Conservation (phyloP, 306 rosid genomes). For the Lathyrus oleraceus region DNA sequence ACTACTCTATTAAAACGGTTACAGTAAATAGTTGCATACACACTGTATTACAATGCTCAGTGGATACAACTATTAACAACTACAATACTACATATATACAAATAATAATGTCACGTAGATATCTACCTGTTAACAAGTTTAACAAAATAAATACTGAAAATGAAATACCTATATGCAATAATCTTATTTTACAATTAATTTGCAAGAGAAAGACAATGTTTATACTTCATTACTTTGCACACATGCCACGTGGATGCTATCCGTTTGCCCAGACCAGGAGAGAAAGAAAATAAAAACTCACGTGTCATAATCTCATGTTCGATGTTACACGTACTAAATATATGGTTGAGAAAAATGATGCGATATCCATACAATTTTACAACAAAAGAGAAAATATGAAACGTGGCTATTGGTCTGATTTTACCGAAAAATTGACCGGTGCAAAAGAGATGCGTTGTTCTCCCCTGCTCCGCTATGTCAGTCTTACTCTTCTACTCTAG, state of each 20-base stretch:
- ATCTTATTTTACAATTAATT: too few species aligned
- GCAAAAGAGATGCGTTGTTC: not conserved
- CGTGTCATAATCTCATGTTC: not conserved
- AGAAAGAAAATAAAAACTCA: not conserved
- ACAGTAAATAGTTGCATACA: too few species aligned
- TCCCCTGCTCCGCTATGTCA: not conserved
- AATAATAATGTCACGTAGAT: too few species aligned
- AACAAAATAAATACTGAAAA: too few species aligned
- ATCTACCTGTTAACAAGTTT: too few species aligned
- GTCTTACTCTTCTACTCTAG: not conserved
- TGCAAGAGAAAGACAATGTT: too few species aligned
- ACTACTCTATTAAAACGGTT: too few species aligned
- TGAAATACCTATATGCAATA: too few species aligned
- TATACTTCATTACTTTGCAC: not conserved
- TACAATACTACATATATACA: too few species aligned
- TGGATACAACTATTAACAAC: too few species aligned
- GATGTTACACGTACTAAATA: not conserved
- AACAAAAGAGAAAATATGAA: not conserved
- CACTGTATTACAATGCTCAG: too few species aligned
- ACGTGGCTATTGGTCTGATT: conserved; percentile 44
- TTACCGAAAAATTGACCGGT: conserved; percentile 9
- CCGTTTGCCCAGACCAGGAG: not conserved
- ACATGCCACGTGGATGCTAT: not conserved
- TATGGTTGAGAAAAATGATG: not conserved
- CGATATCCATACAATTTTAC: not conserved